These are phyloP conservation scores for Backusella australiensis DNA, from an alignment of 192 early-diverging fungal genomes.

Conservation along the genomic window DNA sequence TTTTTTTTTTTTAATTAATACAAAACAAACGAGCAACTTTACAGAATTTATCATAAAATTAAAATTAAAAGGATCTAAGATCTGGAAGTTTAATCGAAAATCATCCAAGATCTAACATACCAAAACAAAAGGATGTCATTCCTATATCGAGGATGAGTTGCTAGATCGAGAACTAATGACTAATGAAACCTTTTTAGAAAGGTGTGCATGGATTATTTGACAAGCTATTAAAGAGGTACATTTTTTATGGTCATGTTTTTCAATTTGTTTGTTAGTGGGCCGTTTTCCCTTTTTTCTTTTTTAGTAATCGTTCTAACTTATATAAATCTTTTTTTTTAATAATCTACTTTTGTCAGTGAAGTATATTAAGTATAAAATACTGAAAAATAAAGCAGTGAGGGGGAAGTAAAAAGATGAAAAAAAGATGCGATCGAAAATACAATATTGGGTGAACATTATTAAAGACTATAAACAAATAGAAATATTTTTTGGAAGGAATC, in stretches of 20 bases:
- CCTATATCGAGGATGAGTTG: neutral
- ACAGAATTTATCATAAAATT: too few relatives aligned
- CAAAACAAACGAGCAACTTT: neutral
- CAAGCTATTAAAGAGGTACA: neutral
- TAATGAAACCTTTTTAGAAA: neutral
- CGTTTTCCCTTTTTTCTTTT: too few relatives aligned
- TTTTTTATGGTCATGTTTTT: neutral
- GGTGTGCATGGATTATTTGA: neutral
- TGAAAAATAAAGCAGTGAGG: neutral
- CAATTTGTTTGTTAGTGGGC: too few relatives aligned
- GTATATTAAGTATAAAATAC: neutral
- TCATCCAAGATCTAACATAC: neutral
- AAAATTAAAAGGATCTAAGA: neutral
- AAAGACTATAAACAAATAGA: neutral
- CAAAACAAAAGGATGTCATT: neutral
- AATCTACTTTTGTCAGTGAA: neutral
- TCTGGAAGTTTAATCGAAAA: neutral
- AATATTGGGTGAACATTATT: neutral
- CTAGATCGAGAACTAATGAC: neutral
- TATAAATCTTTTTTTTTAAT: neutral
- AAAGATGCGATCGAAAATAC: neutral
- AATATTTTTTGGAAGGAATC: neutral
- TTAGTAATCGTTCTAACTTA: too few relatives aligned
- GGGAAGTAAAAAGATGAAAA: neutral
- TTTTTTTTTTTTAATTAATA: neutral